These are phyloP conservation scores for Phytophthora sp. DNA, from an alignment of 352 stramenopile species.

Conservation along the genomic window DNA sequence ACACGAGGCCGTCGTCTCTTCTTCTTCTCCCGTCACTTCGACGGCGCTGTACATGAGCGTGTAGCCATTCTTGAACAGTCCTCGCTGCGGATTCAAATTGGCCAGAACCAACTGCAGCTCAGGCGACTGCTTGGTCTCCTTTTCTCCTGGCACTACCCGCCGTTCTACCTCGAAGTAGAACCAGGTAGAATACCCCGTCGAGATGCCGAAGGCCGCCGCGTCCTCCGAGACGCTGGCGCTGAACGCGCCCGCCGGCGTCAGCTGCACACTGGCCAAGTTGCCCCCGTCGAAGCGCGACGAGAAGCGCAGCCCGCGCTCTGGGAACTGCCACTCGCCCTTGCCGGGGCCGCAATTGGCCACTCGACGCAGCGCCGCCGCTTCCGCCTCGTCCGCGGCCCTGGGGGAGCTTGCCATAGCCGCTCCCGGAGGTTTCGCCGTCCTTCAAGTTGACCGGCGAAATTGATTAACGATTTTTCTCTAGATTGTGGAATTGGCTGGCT, in stretches of 20 bases:
- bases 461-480: too few species aligned
- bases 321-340: slow-evolving; percentile 42
- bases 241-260: slow-evolving; percentile 30
- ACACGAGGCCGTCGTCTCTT: slow-evolving; percentile 38
- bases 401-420: not conserved
- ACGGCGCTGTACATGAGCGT: slow-evolving; percentile 73
- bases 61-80: slow-evolving; percentile 79
- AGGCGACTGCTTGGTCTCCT: slow-evolving; percentile 25
- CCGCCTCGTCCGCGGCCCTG: not conserved
- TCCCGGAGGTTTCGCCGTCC: not conserved
- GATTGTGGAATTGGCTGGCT: too few species aligned
- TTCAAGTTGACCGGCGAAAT: slow-evolving; percentile 1
- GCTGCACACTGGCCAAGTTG: slow-evolving; percentile 55
- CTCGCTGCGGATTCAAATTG: slow-evolving; percentile 82
- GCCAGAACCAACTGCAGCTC: slow-evolving; percentile 65
- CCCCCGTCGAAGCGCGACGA: slow-evolving; percentile 78
- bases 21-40: slow-evolving; percentile 35
- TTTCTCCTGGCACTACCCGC: not conserved
- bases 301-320: slow-evolving; percentile 54
- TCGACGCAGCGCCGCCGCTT: slow-evolving; percentile 11
- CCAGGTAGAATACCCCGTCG: slow-evolving; percentile 85
- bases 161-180: slow-evolving; percentile 87
- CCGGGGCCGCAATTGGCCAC: slow-evolving; percentile 33
- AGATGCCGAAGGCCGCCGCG: slow-evolving; percentile 39
- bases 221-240: slow-evolving; percentile 49